Conservation (phyloP, 352 stramenopile genomes). For the Phytophthora boehmeriae region DNA sequence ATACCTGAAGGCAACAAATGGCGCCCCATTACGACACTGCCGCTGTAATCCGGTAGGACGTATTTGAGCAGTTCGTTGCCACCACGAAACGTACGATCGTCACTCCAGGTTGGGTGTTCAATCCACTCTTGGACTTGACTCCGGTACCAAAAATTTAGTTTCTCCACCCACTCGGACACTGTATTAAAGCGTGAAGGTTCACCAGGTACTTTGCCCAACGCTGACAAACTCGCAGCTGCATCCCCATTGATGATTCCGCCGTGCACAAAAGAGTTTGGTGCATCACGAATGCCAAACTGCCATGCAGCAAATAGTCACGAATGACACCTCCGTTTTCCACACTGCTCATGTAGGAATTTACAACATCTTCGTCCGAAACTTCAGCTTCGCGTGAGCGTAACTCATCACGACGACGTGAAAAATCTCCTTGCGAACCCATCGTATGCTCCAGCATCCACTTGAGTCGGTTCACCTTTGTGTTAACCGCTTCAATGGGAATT, state of each 20-base stretch:
- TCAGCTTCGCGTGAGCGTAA: conserved; percentile 39
- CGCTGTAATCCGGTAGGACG: conserved; percentile 57
- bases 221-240: conserved; percentile 40
- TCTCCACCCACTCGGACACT: conserved; percentile 61
- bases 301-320: conserved; percentile 84
- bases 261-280: conserved; percentile 93
- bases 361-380: conserved; percentile 78
- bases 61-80: conserved; percentile 78
- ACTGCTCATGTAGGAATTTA: conserved; percentile 80
- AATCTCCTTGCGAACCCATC: conserved; percentile 90
- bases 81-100: conserved; percentile 55
- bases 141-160: conserved; percentile 87
- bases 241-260: conserved; percentile 80
- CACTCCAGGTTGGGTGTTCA: conserved; percentile 74
- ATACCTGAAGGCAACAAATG: conserved; percentile 80
- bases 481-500: conserved; percentile 30
- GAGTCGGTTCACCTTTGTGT: conserved; percentile 85
- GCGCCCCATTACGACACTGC: conserved; percentile 79
- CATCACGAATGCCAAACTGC: conserved; percentile 77
- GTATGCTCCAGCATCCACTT: conserved; percentile 92
- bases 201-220: conserved; percentile 80
- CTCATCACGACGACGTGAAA: conserved; percentile 87
- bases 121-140: conserved; percentile 81
- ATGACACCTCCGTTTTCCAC: conserved; percentile 78
- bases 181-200: conserved; percentile 34